Evolutionary conservation across 345 rosid genomes (phyloP), one percentile per base, ranked within the genome.

Genomic region (Camelina sativa): DNA sequence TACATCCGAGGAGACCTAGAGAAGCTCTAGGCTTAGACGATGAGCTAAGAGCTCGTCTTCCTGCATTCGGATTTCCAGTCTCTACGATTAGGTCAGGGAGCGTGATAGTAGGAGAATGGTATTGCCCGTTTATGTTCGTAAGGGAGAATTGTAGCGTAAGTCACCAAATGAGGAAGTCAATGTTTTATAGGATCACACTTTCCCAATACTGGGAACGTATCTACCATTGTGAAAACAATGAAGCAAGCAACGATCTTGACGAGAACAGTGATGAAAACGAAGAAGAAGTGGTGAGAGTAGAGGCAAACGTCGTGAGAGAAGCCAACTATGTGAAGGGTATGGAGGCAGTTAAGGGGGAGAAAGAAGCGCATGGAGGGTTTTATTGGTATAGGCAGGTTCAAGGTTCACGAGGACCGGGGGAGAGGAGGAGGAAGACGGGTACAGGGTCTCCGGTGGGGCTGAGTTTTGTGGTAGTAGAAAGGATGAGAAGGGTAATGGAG

Each of bases 141-240:
- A 87, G 79, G 35, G 97, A 90, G 73, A 80, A 72, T 41, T 28
- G 65, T 13, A 82, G 76, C 50, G 46, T 75, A 7, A 81, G 83
- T 64, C 40, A 71, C 12, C 90, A 85, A 63, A 87, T 90, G 91
- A 82, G 37, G 82, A 84, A 44, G 57, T 79, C 98, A 10, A 74
- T 80, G 74, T 81, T 87, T 46, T 90, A 90, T 53, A 75, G 74
- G 58, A 87, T 92, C 87, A 78, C 89, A 11, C 78, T 90, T 2
- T 82, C 87, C 69, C 94, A 90, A 67, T 77, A 83, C 37, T 92
- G 96, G 98, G 89, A 87, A 76, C 76, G 87, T 54, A 82, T 90
- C 23, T 82, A 70, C 71, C 74, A 80, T 13, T 80, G 84, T 3
- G 82, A 84, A 30, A 85, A 77, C 60, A 55, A 16, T 30, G 76